A percentile compares a stretch with the other conserved stretches of the same genome.
Evolutionary conservation across 1,284 basidiomycete species (phyloP).

Genomic region (Irpex rosettiformis): DNA sequence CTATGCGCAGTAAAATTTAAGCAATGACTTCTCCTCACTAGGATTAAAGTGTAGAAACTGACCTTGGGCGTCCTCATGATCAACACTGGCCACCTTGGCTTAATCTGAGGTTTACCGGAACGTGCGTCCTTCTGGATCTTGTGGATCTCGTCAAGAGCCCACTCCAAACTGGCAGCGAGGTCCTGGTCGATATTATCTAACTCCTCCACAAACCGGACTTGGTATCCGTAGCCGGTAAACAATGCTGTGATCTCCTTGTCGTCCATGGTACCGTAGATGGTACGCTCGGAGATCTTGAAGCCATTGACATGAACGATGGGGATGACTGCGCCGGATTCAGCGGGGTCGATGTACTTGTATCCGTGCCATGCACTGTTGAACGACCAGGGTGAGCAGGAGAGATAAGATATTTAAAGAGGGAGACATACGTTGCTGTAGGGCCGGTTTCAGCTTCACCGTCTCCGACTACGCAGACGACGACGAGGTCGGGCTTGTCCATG

Average conservation of each 20-base stretch:
- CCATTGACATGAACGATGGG: conserved; percentile 86
- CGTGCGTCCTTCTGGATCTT: conserved; percentile 80
- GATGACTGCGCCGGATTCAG: conserved; percentile 84
- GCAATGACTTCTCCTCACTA: neutral
- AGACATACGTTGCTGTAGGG: conserved; percentile 62
- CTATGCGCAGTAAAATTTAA: conserved; percentile 18
- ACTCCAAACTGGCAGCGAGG: conserved; percentile 78
- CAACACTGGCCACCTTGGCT: conserved; percentile 86
- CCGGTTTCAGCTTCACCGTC: conserved; percentile 90
- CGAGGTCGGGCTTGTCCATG: conserved; percentile 86
- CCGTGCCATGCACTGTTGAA: conserved; percentile 69
- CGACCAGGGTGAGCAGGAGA: neutral
- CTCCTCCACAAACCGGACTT: conserved; percentile 81
- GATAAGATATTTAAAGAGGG: neutral
- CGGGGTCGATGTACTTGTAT: conserved; percentile 88
- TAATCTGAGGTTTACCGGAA: conserved; percentile 68
- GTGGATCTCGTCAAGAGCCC: conserved; percentile 75
- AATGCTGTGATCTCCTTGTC: conserved; percentile 72
- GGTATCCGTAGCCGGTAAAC: conserved; percentile 84
- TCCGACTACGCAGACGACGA: conserved; percentile 77
- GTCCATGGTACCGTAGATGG: conserved; percentile 89
- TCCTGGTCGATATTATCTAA: conserved; percentile 60
- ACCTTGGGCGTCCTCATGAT: conserved; percentile 81
- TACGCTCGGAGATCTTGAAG: conserved; percentile 86
- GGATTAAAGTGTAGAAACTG: conserved; percentile 4